These are phyloP conservation scores for Dendrocalamus latiflorus DNA, from an alignment of 202 grass and related monocot genomes.

Conservation along the genomic window DNA sequence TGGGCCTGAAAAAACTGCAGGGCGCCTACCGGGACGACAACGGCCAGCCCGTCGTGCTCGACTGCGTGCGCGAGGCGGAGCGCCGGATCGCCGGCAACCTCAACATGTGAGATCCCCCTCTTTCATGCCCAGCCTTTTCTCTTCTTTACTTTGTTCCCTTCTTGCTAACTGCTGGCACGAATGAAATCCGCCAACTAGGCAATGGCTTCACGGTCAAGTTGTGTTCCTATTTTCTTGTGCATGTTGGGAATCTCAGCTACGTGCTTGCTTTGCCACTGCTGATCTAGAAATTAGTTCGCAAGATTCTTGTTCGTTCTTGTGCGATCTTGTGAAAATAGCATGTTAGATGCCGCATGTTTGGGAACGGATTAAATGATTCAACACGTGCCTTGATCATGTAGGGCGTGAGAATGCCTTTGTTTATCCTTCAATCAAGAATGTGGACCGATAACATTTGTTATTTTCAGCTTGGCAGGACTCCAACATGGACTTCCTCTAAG, in stretches of 20 bases:
- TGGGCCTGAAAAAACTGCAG: conserved; percentile 22
- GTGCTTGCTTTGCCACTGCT: neutral
- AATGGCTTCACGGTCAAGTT: neutral
- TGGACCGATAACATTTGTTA: neutral
- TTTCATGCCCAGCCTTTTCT: neutral
- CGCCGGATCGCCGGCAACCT: conserved; percentile 60
- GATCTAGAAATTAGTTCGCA: neutral
- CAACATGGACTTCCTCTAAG: neutral
- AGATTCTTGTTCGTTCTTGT: neutral
- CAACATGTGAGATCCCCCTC: conserved; percentile 60
- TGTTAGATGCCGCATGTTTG: neutral
- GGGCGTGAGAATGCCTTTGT: neutral
- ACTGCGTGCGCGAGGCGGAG: conserved; percentile 91
- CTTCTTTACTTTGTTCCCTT: neutral
- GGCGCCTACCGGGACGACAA: conserved; percentile 93
- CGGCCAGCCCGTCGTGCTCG: conserved; percentile 77
- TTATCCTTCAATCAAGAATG: neutral
- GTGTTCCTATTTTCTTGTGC: neutral
- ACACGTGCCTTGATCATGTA: neutral
- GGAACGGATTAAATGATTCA: neutral
- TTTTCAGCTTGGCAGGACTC: neutral
- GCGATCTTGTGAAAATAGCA: neutral
- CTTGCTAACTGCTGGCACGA: neutral
- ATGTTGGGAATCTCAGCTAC: too few species aligned
- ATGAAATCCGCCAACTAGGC: neutral